Evolutionary conservation across 1,284 basidiomycete genomes (phyloP).

Genomic region (Trichosporon sp.): DNA sequence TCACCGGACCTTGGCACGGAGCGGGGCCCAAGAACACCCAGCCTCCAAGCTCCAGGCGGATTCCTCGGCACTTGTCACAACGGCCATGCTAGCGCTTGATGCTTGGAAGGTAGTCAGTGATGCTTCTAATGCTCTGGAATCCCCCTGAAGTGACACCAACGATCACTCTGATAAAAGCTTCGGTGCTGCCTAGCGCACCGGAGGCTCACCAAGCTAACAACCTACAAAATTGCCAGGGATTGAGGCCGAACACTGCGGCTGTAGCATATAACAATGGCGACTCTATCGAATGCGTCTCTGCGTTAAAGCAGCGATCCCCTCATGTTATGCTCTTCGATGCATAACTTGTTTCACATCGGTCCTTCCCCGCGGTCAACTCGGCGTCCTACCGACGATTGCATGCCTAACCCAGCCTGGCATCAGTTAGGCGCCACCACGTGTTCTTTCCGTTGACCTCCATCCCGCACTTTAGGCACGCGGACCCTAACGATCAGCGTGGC

Average conservation of each 20-base stretch:
- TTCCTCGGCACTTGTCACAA: not conserved
- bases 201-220: too few species aligned
- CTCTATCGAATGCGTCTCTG: too few species aligned
- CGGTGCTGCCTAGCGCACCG: too few species aligned
- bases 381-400: not conserved
- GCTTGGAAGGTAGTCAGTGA: too few species aligned
- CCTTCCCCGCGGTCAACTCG: not conserved
- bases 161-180: too few species aligned
- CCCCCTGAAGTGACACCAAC: too few species aligned
- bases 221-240: too few species aligned
- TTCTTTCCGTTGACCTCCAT: not conserved
- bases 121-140: too few species aligned
- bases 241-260: too few species aligned
- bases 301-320: not conserved
- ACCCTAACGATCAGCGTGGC: conserved; percentile 5
- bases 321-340: not conserved
- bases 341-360: not conserved
- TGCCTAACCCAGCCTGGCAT: not conserved
- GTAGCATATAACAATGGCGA: too few species aligned
- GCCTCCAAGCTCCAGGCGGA: not conserved
- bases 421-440: not conserved
- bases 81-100: not conserved
- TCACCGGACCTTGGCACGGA: not conserved
- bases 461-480: not conserved
- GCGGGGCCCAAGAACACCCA: not conserved